phyloP scores from a whole-genome alignment of 2,329 filamentous ascomycete genomes.

The Cadophora malorum region DNA sequence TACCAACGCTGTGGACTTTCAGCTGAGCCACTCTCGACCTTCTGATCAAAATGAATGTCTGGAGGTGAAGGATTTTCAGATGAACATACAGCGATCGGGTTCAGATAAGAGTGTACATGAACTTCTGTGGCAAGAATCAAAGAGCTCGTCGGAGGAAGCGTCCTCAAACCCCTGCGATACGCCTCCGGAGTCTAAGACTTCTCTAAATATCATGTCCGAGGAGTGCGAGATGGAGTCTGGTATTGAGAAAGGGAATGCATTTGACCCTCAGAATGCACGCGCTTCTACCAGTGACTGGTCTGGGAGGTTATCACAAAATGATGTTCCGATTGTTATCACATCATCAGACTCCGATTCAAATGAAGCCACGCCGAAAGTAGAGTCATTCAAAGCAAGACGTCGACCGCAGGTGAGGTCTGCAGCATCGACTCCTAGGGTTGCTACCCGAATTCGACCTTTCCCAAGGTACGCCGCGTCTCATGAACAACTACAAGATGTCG shows the following conservation, averaged over 20 bases:
- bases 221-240: background rate
- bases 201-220: background rate
- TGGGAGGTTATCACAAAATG: conserved; percentile 23
- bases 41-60: conserved; percentile 10
- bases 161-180: conserved; percentile 6
- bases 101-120: conserved; percentile 35
- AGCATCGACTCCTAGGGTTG: conserved; percentile 15
- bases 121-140: conserved; percentile 38
- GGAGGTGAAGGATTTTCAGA: conserved; percentile 5
- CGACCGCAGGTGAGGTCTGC: background rate
- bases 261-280: conserved; percentile 36
- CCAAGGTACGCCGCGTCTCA: conserved; percentile 24
- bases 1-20: background rate
- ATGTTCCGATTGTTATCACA: conserved; percentile 23
- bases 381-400: background rate
- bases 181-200: conserved; percentile 7
- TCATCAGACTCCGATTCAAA: conserved; percentile 31
- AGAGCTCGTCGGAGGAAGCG: background rate
- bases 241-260: conserved; percentile 28
- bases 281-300: conserved; percentile 39
- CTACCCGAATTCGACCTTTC: conserved; percentile 16
- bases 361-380: background rate
- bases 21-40: background rate
- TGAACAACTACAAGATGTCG: conserved; percentile 29
- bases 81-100: background rate